A percentile compares a stretch with the other conserved stretches of the same genome.
These are phyloP conservation scores for Cytidiella melzeri DNA, from an alignment of 768 basidiomycete species.

Conservation along the genomic window DNA sequence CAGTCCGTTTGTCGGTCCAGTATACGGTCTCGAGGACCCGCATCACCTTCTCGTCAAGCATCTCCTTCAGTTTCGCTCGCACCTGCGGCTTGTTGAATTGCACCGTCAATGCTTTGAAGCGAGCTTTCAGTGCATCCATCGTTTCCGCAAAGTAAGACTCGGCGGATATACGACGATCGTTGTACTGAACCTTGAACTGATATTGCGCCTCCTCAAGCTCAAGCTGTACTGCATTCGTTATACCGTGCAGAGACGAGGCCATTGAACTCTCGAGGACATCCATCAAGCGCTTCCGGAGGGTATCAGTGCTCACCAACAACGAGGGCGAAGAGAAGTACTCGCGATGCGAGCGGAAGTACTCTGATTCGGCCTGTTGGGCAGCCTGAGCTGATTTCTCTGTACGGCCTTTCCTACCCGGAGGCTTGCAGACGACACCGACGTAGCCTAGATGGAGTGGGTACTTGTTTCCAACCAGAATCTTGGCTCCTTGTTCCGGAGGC, in stretches of 20 bases:
- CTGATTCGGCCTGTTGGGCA: constrained; percentile 51
- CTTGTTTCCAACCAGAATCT: constrained; percentile 79
- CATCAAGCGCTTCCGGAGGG: constrained; percentile 86
- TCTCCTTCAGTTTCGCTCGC: constrained; percentile 79
- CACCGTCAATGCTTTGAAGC: constrained; percentile 79
- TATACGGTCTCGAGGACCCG: constrained; percentile 96
- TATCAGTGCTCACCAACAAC: constrained; percentile 88
- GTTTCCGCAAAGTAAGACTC: constrained; percentile 99
- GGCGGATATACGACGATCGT: constrained; percentile 89
- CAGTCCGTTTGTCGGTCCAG: constrained; percentile 86
- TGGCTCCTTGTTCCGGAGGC: constrained; percentile 72
- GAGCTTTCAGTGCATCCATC: constrained; percentile 84
- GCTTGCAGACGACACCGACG: constrained; percentile 92
- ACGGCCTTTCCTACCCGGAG: constrained; percentile 47
- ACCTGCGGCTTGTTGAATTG: constrained; percentile 89
- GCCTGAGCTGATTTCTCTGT: constrained; percentile 45
- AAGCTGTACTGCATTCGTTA: constrained; percentile 94
- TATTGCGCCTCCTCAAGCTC: constrained; percentile 97
- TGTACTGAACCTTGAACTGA: constrained; percentile 99
- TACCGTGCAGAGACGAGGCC: constrained; percentile 92
- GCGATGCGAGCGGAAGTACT: constrained; percentile 59
- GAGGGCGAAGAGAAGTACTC: constrained; percentile 62
- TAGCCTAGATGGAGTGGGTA: constrained; percentile 98
- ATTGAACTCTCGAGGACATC: constrained; percentile 97
- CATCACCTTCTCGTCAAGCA: constrained; percentile 96